phyloP scores from a whole-genome alignment of 2,329 filamentous ascomycete species.

The Chaetomiaceae sp. region DNA sequence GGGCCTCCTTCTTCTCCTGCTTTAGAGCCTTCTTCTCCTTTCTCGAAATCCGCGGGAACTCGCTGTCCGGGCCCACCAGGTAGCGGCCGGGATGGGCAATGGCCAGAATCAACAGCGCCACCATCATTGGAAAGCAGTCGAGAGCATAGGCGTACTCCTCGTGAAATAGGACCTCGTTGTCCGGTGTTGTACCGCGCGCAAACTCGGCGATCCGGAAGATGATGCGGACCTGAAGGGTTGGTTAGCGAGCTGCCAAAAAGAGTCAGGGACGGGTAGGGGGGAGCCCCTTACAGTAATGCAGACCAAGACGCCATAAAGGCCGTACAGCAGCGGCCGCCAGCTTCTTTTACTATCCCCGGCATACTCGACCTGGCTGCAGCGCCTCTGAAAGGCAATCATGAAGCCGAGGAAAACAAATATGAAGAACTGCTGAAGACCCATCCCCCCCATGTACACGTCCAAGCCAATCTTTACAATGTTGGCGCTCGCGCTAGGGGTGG shows the following conservation, averaged over 20 bases:
- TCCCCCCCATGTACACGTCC: background rate
- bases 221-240: background rate
- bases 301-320: no score
- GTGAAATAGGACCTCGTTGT: background rate
- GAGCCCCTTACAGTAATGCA: no score
- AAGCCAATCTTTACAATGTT: background rate
- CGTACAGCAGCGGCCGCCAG: no score
- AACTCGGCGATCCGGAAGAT: constrained; percentile 1
- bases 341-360: no score
- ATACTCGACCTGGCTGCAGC: no score
- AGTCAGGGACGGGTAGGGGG: no score
- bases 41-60: constrained; percentile 30
- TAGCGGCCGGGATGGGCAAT: background rate
- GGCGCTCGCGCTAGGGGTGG: background rate
- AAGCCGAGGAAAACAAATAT: background rate
- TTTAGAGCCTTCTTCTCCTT: constrained; percentile 39
- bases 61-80: background rate
- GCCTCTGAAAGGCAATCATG: no score
- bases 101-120: background rate
- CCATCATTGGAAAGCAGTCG: background rate
- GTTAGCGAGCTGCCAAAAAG: background rate
- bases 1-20: background rate
- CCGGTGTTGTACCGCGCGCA: background rate
- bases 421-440: background rate
- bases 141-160: background rate